A percentile compares a stretch with the other conserved stretches of the same genome.
Conservation (phyloP, 1,139 yeast genomes). For the Magnusiomyces paraingens region DNA sequence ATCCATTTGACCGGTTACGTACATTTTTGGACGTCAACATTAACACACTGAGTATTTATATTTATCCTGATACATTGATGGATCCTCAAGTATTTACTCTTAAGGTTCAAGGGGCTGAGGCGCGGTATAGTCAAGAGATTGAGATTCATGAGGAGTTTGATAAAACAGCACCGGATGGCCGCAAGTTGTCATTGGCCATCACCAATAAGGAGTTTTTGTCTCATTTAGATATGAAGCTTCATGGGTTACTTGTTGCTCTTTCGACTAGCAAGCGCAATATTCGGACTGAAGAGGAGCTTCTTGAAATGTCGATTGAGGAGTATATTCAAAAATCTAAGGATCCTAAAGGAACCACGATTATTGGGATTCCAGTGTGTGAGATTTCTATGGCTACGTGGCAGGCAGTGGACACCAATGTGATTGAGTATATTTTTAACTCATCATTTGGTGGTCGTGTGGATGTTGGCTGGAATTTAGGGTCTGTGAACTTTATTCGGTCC, state of each 20-base stretch:
- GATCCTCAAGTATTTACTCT: slow-evolving; percentile 70
- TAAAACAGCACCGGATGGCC: slow-evolving; percentile 41
- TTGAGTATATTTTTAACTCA: slow-evolving; percentile 63
- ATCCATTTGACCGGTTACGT: slow-evolving; percentile 29
- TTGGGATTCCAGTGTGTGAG: slow-evolving; percentile 68
- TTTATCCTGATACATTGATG: slow-evolving; percentile 70
- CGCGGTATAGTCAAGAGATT: slow-evolving; percentile 55
- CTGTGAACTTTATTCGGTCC: slow-evolving; percentile 83
- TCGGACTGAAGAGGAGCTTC: slow-evolving; percentile 40
- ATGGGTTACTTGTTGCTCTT: slow-evolving; percentile 58
- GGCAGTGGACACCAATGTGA: slow-evolving; percentile 38
- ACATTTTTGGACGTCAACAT: slow-evolving; percentile 60
- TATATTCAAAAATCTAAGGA: slow-evolving; percentile 51
- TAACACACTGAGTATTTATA: slow-evolving; percentile 50
- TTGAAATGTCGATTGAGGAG: slow-evolving; percentile 43
- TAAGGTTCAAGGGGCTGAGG: slow-evolving; percentile 52
- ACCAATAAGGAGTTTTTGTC: slow-evolving; percentile 24
- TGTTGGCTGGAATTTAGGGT: slow-evolving; percentile 88
- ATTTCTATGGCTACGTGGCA: slow-evolving; percentile 76
- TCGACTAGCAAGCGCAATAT: slow-evolving; percentile 45
- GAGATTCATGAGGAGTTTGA: slow-evolving; percentile 35
- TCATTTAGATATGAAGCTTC: slow-evolving; percentile 38
- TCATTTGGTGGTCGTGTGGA: slow-evolving; percentile 86
- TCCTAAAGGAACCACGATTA: slow-evolving; percentile 74
- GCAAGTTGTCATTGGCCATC: slow-evolving; percentile 9